Evolutionary conservation across 768 basidiomycete genomes (phyloP), one percentile per base, ranked within the genome.

Genomic region (Pulveroboletus sp.): DNA sequence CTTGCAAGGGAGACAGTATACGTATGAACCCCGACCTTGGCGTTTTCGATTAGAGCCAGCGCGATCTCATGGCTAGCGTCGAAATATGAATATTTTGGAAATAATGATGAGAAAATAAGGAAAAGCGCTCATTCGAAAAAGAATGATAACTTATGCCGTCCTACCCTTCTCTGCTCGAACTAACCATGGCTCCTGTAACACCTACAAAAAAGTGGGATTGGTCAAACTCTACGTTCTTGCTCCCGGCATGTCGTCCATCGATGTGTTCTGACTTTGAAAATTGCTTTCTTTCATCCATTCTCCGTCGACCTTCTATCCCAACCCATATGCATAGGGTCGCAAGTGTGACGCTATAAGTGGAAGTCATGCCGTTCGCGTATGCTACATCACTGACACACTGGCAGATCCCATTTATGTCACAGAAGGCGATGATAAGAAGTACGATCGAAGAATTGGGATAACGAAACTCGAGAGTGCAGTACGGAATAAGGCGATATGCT

Each of bases 381-480:
- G 37, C 21, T 0, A 53, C 12, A 5, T 53, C 41, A n/a, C 39
- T 29, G 4, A 43, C 23, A 17, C 24, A n/a, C n/a, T n/a, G n/a
- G n/a, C n/a, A 33, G 14, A 23, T 24, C 3, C 13, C 39, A 7
- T 24, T 24, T 20, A 41, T 33, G 34, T 48, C 20, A 2, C 13
- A 13, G 13, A 41, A 49, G 21, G 13, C 16, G 34, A 48, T 10
- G 14, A 41, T 7, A 8, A 41, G 43, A 32, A 34, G 16, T 9
- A 45, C 58, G 34, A 66, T 47, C 21, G 59, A 67, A 67, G 20
- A n/a, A 55, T 56, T 1, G 66, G 66, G 17, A 64, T 53, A n/a
- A 62, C 43, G 43, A 67, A 67, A 44, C 64, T 65, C 7, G 66
- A 62, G 34, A 59, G 52, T 3, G 64, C 59, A 1, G 65, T 44